Conservation (phyloP, 257 asterid species). For the Lycium ferocissimum region DNA sequence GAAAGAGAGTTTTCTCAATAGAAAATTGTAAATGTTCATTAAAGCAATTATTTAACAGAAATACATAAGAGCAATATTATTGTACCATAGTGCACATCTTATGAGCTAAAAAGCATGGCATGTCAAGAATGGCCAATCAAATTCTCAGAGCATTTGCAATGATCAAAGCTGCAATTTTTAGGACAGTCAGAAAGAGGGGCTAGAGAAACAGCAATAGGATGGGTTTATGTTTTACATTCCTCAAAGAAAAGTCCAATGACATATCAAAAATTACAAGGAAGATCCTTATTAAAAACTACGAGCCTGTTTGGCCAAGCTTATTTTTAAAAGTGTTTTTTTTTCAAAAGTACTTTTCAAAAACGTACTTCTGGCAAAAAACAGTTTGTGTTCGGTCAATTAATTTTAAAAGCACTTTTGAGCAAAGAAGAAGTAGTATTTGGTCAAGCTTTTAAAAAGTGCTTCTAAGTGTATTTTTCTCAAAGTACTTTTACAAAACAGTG, state of each 20-base stretch:
- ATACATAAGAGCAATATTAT: neutral
- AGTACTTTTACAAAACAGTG: too few species aligned
- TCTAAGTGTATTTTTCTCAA: too few species aligned
- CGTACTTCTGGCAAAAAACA: too few species aligned
- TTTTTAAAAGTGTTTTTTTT: too few species aligned
- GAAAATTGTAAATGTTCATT: neutral
- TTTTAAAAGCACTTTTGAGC: too few species aligned
- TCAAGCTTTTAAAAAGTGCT: too few species aligned
- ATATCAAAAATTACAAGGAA: neutral
- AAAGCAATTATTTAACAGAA: neutral
- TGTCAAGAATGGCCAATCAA: neutral
- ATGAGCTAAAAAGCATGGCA: neutral
- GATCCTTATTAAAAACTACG: too few species aligned
- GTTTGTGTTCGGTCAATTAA: too few species aligned
- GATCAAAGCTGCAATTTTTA: neutral
- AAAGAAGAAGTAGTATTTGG: too few species aligned
- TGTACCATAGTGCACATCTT: neutral
- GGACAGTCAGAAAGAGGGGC: neutral
- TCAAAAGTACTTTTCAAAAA: too few species aligned
- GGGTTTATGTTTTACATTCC: neutral
- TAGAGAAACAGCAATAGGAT: neutral
- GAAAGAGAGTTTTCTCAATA: conserved; percentile 15
- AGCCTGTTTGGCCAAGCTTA: too few species aligned
- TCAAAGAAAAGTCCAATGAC: neutral
- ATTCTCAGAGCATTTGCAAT: neutral